Conservation (phyloP, 1,284 basidiomycete genomes). For the Volvariella volvacea region DNA sequence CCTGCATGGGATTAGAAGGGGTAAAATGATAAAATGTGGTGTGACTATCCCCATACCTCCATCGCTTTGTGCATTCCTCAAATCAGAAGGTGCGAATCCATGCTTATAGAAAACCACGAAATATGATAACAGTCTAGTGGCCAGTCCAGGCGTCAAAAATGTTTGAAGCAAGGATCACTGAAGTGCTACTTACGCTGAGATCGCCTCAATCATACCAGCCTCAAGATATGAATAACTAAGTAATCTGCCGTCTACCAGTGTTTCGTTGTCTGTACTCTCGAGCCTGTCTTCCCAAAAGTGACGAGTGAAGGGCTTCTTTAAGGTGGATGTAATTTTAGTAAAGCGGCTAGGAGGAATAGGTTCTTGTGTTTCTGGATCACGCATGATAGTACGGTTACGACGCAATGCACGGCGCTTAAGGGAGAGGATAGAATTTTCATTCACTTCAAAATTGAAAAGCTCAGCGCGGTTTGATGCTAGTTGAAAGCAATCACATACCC, state of each 20-base stretch:
- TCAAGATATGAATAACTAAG: conserved; percentile 67
- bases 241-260: conserved; percentile 52
- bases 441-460: conserved; percentile 34
- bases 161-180: no score
- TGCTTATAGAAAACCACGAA: conserved; percentile 61
- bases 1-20: conserved; percentile 14
- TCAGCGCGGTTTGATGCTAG: conserved; percentile 2
- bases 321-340: conserved; percentile 26
- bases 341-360: conserved; percentile 35
- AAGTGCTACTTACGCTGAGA: conserved; percentile 36
- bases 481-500: conserved; percentile 23
- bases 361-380: conserved; percentile 48
- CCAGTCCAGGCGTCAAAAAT: no score
- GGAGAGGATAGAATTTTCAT: conserved; percentile 44
- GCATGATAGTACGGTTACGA: conserved; percentile 50
- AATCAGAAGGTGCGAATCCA: conserved; percentile 54
- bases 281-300: conserved; percentile 52
- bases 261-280: conserved; percentile 49
- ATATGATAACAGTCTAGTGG: conserved; percentile 46
- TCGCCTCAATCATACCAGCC: conserved; percentile 52
- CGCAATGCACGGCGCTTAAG: conserved; percentile 53
- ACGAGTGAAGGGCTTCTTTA: conserved; percentile 51
- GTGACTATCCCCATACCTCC: conserved; percentile 21
- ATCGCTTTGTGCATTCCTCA: conserved; percentile 40
- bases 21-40: not conserved